Evolutionary conservation across 2,329 filamentous ascomycete species (phyloP), one percentile per base, ranked within the genome.

Genomic region (Aspergillus transmontanensis): DNA sequence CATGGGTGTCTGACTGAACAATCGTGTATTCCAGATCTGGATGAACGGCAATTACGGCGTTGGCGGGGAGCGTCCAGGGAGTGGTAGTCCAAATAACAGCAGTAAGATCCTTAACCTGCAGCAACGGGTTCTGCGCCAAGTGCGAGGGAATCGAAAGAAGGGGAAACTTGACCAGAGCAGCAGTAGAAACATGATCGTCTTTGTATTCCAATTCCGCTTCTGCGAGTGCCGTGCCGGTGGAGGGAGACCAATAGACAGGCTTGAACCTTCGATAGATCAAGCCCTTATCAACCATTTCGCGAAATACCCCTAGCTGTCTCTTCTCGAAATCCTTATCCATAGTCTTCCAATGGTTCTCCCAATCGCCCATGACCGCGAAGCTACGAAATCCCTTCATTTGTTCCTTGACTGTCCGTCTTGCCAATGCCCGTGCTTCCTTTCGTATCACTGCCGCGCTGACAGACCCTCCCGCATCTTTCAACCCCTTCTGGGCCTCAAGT

Each of bases 51-150:
- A 99, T 93, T 0, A 92, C 94, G 73, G 88, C 88, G 75, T 99
- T 99, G 2, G 94, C 94, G 0, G 95, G 94, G 6, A 99, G 82
- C 0, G 95, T 99, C 95, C 95, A 99, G 0, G 95, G 95, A 0
- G 95, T 99, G 0, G 95, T 99, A 2, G 95, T 99, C 95, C 95
- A 99, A 58, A 98, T 92, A n/a, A 95, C 85, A n/a, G 91, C 92
- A 75, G 85, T 90, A 12, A 97, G 73, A 6, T 82, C 79, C 4
- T 83, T 83, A 6, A 78, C 68, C 26, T 86, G 75, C 4, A 82
- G 69, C 30, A 73, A 67, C 2, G 76, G 68, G 26, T 80, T 77
- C 9, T 79, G 71, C 54, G 73, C 71, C 28, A 89, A 69, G 28
- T 78, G 73, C 9, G 79, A 73, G 0, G 84, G 80, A 14, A 87